Evolutionary conservation across 176 grass and related monocot species (phyloP).

Genomic region (Pontederia crassipes): DNA sequence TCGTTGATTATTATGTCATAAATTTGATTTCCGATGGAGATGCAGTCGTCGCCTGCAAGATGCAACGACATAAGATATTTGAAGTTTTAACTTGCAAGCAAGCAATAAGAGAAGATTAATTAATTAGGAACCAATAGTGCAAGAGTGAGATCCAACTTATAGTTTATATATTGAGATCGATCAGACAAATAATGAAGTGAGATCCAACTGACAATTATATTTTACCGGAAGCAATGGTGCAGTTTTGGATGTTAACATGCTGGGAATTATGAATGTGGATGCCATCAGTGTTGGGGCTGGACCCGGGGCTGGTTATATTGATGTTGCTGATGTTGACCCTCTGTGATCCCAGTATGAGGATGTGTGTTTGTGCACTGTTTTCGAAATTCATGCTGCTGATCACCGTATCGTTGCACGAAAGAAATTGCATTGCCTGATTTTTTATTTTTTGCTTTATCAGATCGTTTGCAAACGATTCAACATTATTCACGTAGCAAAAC

Average conservation of each 20-base stretch:
- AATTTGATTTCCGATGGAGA: constrained; percentile 33
- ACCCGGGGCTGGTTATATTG: constrained; percentile 26
- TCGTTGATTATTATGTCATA: constrained; percentile 25
- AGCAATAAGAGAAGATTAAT: not conserved
- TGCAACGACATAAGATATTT: not conserved
- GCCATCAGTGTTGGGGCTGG: constrained; percentile 60
- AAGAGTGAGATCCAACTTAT: too few relatives aligned
- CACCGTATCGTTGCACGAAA: constrained; percentile 12
- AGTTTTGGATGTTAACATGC: constrained; percentile 16
- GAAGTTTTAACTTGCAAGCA: too few relatives aligned
- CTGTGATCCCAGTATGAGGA: constrained; percentile 17
- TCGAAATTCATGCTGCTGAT: constrained; percentile 8
- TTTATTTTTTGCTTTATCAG: too few relatives aligned
- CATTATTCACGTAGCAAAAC: too few relatives aligned
- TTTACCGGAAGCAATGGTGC: constrained; percentile 17
- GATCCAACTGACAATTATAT: too few relatives aligned
- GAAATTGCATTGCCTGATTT: constrained; percentile 4
- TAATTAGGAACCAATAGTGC: not conserved
- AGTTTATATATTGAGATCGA: not conserved
- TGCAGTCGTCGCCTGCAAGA: constrained; percentile 37
- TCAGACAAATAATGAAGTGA: not conserved
- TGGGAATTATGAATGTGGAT: constrained; percentile 31
- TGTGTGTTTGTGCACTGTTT: constrained; percentile 38
- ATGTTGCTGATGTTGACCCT: constrained; percentile 6
- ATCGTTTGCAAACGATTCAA: too few relatives aligned